A percentile compares a stretch with the other conserved stretches of the same genome.
Conservation (phyloP, 441 rosid species). For the Populus trichocarpa region DNA sequence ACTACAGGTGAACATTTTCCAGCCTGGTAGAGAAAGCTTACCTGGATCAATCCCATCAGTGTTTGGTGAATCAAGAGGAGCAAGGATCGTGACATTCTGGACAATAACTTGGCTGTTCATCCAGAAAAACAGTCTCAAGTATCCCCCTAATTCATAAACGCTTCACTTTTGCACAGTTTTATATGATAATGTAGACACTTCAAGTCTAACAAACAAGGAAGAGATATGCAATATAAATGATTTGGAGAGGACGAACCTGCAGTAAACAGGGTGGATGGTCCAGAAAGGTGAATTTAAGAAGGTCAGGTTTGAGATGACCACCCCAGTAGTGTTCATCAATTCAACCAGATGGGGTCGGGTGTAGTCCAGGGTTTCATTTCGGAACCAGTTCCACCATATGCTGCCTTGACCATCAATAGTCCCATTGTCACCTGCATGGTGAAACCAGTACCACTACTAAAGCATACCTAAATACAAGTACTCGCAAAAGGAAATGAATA, state of each 20-base stretch:
- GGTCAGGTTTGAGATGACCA: constrained; percentile 80
- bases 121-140: constrained; percentile 45
- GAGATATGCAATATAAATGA: constrained; percentile 7
- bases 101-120: constrained; percentile 79
- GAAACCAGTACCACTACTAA: constrained; percentile 20
- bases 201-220: constrained; percentile 20
- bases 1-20: neutral
- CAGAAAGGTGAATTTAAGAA: constrained; percentile 94
- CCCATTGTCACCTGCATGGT: constrained; percentile 77
- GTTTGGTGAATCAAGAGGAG: constrained; percentile 95
- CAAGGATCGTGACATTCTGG: constrained; percentile 80
- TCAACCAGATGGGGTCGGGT: constrained; percentile 97
- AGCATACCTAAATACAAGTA: neutral
- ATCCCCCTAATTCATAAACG: constrained; percentile 40
- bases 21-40: constrained; percentile 30
- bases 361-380: constrained; percentile 59
- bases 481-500: constrained; percentile 1
- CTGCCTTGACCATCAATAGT: constrained; percentile 95
- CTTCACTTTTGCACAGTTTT: constrained; percentile 33
- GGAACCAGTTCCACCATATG: constrained; percentile 88
- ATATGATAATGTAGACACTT: constrained; percentile 17
- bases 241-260: constrained; percentile 62
- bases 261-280: constrained; percentile 96
- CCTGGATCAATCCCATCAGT: constrained; percentile 98
- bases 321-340: constrained; percentile 76